phyloP scores from a whole-genome alignment of 2,329 filamentous ascomycete genomes.

The Nemania serpens region DNA sequence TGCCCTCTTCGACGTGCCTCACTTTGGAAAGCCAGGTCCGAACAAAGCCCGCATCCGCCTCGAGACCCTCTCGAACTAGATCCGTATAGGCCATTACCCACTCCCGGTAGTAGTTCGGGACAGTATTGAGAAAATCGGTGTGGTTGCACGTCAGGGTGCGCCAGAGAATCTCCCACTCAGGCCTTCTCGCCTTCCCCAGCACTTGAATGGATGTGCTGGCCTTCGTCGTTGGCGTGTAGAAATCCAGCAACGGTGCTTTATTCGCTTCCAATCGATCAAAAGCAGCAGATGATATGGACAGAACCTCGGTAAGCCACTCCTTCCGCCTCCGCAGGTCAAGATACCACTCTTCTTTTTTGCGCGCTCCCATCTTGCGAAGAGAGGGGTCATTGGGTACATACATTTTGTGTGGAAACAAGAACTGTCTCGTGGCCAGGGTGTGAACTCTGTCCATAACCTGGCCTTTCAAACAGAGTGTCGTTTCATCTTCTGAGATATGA shows the following conservation, averaged over 20 bases:
- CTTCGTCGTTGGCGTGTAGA: neutral
- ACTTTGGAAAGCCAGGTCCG: neutral
- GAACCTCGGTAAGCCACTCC: neutral
- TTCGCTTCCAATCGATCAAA: constrained; percentile 1
- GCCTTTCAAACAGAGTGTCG: no score
- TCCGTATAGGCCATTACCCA: neutral
- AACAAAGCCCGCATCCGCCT: neutral
- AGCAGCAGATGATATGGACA: neutral
- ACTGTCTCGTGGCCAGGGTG: no score
- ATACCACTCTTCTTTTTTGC: neutral
- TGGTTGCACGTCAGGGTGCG: neutral
- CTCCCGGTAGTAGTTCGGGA: neutral
- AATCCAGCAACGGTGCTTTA: neutral
- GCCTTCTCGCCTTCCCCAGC: neutral
- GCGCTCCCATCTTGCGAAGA: no score
- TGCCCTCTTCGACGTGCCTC: neutral
- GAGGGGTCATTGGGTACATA: no score
- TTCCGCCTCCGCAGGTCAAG: neutral
- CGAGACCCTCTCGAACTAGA: neutral
- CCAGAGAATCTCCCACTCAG: constrained; percentile 1
- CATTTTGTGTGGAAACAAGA: no score
- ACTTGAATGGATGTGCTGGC: neutral
- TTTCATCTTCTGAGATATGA: no score
- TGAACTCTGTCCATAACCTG: no score
- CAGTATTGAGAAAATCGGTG: neutral